Conservation (phyloP, 2,329 filamentous ascomycete species). For the Monosporascus ibericus region DNA sequence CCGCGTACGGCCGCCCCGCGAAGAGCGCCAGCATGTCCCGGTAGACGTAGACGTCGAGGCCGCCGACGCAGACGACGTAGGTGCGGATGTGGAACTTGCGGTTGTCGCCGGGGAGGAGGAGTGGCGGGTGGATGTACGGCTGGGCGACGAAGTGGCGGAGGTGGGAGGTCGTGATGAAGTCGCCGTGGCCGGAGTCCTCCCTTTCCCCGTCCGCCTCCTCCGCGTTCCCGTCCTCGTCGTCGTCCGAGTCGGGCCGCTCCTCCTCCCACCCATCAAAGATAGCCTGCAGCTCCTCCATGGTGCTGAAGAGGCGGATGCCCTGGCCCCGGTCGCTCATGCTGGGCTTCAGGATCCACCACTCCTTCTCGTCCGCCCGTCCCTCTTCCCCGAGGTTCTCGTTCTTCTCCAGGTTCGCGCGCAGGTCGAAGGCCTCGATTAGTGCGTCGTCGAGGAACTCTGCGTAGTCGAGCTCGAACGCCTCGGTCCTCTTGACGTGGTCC, state of each 20-base stretch:
- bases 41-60: conserved; percentile 80
- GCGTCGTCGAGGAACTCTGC: conserved; percentile 95
- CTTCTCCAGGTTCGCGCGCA: conserved; percentile 68
- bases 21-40: conserved; percentile 89
- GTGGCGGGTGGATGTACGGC: conserved; percentile 85
- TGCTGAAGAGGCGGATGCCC: conserved; percentile 84
- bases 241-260: conserved; percentile 58
- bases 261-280: conserved; percentile 93
- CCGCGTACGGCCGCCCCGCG: conserved; percentile 64
- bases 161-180: conserved; percentile 75
- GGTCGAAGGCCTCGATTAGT: conserved; percentile 80
- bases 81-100: conserved; percentile 94
- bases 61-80: conserved; percentile 78
- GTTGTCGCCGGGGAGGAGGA: conserved; percentile 59
- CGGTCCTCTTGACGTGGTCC: conserved; percentile 67
- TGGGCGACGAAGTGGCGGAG: conserved; percentile 95
- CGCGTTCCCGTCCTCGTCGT: conserved; percentile 50
- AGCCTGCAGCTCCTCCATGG: conserved; percentile 71
- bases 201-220: conserved; percentile 7
- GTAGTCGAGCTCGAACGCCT: conserved; percentile 92
- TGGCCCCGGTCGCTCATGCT: conserved; percentile 96
- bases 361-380: conserved; percentile 35
- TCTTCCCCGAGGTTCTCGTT: conserved; percentile 46
- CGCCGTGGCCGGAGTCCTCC: conserved; percentile 28
- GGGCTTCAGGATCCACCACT: conserved; percentile 98